Base-by-base conservation (phyloP, 768 basidiomycete species). In the Leucosporidium creatinivorum region DNA sequence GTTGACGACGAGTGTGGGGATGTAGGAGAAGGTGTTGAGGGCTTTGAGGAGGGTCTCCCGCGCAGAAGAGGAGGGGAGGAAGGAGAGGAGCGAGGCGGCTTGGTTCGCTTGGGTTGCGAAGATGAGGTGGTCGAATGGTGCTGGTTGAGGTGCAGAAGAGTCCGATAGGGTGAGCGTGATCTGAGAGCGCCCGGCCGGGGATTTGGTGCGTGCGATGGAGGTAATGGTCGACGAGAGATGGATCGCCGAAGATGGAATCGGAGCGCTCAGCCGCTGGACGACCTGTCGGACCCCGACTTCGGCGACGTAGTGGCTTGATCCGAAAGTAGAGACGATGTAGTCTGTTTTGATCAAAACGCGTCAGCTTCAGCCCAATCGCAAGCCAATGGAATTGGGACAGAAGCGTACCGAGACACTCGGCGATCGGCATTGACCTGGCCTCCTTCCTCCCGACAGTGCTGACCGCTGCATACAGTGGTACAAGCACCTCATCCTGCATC, bases 71-170 rank as follows among this genome's bases (percentile, higher is more conserved):
- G 58, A 33, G 23, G 26, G 25, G 30, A 78, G 57, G 26, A 56
- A 61, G 13, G 61, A 50, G 19, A 89, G 77, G 7, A 89, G 77
- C 8, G 81, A 80, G 19, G 80, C 77, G 19, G 86, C 87, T 33
- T 84, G 83, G 58, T 83, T 83, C 9, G 88, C 88, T 75, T 89
- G 88, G 0, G 89, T 89, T 8, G 87, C 88, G 58, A 89, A 81
- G 9, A 89, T 78, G 65, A 91, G 78, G 74, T 87, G 85, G 58
- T 84, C 82, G 73, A 89, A 89, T 19, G 36, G 50, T 9, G 30
- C 21, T 28, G 48, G 57, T 36, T 36, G 47, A 30, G 47, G 59
- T 30, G 26, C n/a, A 6, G 28, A 66, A 36, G 33, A 33, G 10
- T 44, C 39, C 8, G 15, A 12, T 10, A 44, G 39, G n/a, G 47